Evolutionary conservation across 129 eudicot species (phyloP).

Genomic region (Logfia minima): DNA sequence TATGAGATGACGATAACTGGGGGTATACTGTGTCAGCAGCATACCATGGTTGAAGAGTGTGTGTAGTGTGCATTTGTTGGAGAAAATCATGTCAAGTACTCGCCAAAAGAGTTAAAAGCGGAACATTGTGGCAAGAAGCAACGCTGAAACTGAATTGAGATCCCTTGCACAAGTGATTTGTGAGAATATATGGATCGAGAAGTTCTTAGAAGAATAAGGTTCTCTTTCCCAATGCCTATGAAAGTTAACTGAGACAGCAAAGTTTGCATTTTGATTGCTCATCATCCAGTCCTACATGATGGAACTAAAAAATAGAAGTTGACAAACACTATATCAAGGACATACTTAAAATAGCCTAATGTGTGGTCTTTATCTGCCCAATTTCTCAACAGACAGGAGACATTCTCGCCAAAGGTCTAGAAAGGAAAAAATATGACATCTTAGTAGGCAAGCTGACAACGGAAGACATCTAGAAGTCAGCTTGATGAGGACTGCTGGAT

Average conservation of each 20-base stretch:
- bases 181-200: not conserved
- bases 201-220: not conserved
- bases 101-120: not conserved
- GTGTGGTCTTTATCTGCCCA: not conserved
- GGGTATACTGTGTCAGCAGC: too few species aligned
- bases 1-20: not conserved
- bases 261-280: not conserved
- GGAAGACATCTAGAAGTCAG: not conserved
- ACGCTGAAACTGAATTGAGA: not conserved
- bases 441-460: not conserved
- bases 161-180: not conserved
- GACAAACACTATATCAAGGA: not conserved
- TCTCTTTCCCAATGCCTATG: not conserved
- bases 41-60: too few species aligned
- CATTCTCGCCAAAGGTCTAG: not conserved
- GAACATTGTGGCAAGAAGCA: not conserved
- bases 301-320: not conserved
- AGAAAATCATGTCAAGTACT: not conserved
- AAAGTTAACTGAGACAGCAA: not conserved
- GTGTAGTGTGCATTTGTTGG: not conserved
- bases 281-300: not conserved
- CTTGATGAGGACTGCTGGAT: not conserved
- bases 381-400: not conserved
- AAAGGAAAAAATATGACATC: not conserved
- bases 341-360: not conserved